Conservation (phyloP, 2,329 filamentous ascomycete genomes). For the Akanthomyces lecanii region DNA sequence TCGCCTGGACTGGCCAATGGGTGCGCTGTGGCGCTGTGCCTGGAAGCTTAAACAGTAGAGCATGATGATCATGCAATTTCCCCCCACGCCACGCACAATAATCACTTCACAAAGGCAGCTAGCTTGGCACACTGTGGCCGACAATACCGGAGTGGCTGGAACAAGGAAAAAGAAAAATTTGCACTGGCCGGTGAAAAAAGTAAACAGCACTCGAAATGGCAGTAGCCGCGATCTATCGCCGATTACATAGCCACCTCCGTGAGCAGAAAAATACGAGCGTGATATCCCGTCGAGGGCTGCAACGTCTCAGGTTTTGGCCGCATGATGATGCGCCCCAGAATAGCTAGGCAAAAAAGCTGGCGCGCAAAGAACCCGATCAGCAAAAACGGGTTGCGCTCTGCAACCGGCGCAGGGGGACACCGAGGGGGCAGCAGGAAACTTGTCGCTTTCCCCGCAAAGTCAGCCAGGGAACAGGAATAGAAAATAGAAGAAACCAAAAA, state of each 20-base stretch:
- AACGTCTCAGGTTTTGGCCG: conserved; percentile 13
- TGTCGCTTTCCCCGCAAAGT: not conserved
- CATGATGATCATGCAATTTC: not conserved
- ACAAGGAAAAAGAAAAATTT: not conserved
- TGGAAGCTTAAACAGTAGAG: not conserved
- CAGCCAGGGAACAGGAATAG: not conserved
- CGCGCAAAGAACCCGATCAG: not conserved
- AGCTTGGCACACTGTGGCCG: not conserved
- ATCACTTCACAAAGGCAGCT: too few species aligned
- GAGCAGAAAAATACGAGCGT: conserved; percentile 5
- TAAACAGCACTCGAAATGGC: not conserved
- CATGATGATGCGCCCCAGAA: not conserved
- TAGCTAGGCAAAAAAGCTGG: not conserved
- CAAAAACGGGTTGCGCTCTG: not conserved
- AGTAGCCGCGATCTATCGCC: not conserved
- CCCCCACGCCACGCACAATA: not conserved
- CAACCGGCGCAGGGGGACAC: not conserved
- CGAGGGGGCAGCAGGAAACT: too few species aligned
- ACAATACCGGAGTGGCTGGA: not conserved
- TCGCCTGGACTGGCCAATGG: not conserved
- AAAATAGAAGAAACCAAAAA: not conserved
- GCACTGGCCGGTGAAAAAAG: not conserved
- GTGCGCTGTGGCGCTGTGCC: conserved; percentile 1
- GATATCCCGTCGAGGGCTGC: conserved; percentile 1
- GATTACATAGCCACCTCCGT: conserved; percentile 15